Base-by-base conservation (phyloP, 2,329 filamentous ascomycete genomes). In the Neophaeococcomyces aloes region DNA sequence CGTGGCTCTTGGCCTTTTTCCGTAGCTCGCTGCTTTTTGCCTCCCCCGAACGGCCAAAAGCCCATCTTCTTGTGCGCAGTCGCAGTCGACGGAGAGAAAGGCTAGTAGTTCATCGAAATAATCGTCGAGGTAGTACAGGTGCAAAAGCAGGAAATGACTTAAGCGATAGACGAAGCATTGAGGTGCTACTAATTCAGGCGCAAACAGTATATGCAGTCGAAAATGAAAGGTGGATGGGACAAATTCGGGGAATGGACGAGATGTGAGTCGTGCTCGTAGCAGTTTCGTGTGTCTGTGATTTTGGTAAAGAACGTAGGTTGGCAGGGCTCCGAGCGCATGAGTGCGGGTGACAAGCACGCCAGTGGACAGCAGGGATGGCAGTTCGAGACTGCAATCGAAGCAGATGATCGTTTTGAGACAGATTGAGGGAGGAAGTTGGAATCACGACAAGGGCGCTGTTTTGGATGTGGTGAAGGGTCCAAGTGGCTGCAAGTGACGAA, bases 21-120 rank as follows among this genome's bases (percentile, higher is more conserved):
- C 7, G 25, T 27, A 21, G 25, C 34, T 17, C 34, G 32, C 25
- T 37, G 41, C 45, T 50, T 55, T 45, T 52, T 53, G 40, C 48
- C 48, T 47, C 47, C 51, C 27, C 53, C 51, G 33, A 55, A 55
- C 21, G 51, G 50, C 53, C 53, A 55, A 49, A 55, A 52, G 48
- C 53, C 53, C 53, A 55, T 55, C 31, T 42, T 55, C 35, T 30
- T 8, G 18, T 23, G 21, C 31, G 39, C 31, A 30, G 21, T 35
- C 31, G 39, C 31, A 30, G 21, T 35, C 39, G 34, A 38, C 23
- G 3, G 39, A 35, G 31, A 23, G 30, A 34, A 10, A 25, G 18
- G 29, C 17, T 34, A 32, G 23, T 32, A 18, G 19, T 29, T 18
- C 39, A 35, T 42, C 18, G 31, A 21, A 13, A 23, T 19, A 23